Percentiles rank a stretch among this genome's conserved stretches.
phyloP scores from a whole-genome alignment of 306 rosid genomes.

The Prinsepia uniflora region DNA sequence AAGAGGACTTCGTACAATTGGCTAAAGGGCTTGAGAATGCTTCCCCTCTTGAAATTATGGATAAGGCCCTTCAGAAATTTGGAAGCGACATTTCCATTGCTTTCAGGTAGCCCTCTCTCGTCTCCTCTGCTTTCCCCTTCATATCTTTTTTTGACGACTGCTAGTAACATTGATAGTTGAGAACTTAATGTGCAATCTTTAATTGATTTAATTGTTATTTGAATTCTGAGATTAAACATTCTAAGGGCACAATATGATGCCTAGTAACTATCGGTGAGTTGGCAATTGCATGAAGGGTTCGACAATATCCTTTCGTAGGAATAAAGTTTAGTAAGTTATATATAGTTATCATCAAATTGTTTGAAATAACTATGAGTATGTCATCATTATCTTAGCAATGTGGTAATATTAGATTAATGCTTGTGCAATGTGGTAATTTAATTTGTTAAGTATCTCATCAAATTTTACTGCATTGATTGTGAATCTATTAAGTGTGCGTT shows the following conservation, averaged over 20 bases:
- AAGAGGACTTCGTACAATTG: slow-evolving; percentile 39
- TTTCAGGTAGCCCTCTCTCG: slow-evolving; percentile 50
- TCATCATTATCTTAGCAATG: too few species aligned
- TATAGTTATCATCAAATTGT: too few species aligned
- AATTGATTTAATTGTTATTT: background rate
- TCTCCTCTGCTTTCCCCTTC: background rate
- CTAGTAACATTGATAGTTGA: background rate
- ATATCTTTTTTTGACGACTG: background rate
- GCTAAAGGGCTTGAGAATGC: slow-evolving; percentile 56
- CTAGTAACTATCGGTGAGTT: too few species aligned
- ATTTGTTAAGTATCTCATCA: background rate
- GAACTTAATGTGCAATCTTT: background rate
- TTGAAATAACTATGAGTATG: too few species aligned
- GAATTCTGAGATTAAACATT: background rate
- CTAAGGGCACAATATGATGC: background rate
- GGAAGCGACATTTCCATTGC: slow-evolving; percentile 84
- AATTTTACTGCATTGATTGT: background rate
- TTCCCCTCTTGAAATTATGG: slow-evolving; percentile 79
- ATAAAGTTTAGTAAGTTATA: background rate
- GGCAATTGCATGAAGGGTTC: too few species aligned
- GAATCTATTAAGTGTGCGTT: background rate
- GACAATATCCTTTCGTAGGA: background rate
- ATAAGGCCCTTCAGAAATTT: slow-evolving; percentile 64
- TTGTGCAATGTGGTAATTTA: background rate
- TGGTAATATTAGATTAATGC: background rate